Evolutionary conservation across 2,329 filamentous ascomycete species (phyloP), one percentile per base, ranked within the genome.

Genomic region (Arthrobotrys entomopaga): DNA sequence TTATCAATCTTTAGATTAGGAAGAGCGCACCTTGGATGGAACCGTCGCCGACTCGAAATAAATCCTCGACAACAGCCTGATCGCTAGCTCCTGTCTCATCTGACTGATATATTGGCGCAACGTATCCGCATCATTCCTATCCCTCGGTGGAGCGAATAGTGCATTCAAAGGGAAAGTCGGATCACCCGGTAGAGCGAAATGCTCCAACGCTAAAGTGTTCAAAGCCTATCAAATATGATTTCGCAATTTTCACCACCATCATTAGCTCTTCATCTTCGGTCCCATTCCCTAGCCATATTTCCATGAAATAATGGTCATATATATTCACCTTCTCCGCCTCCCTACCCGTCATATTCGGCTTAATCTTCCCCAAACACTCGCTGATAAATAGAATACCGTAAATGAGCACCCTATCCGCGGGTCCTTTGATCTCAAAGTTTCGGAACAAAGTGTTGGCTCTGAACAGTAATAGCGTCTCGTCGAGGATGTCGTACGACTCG

Each of bases 361-460:
- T 92, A 81, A 98, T 93, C 86, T 95, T 96, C 79, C 86, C 85
- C 81, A 99, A 84, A 79, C 92, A 93, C 82, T 98, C 93, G 83
- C 90, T 94, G 80, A 98, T 87, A 83, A 94, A 98, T 81, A 96
- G 87, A 81, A 97, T 99, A 76, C 94, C 94, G 84, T 99, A 99
- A 80, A 98, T 93, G 78, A 99, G 86, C 80, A 98, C 88, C 46
- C 95, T 88, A 83, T 99, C 95, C 70, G 95, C 94, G 24, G 92
- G 91, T 13, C 95, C 95, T 83, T 97, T 94, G 84, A 98, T 96
- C 86, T 98, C 95, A 80, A 99, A 99, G 86, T 98, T 99, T 80
- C 95, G 91, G 87, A 98, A 99, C 83, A 99, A 94, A 74, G 94
- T 97, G 85, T 99, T 98, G 79, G 95, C 94, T 77, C 95, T 92